These are phyloP conservation scores for Citrullus colocynthis DNA, from an alignment of 306 rosid genomes.

Conservation along the genomic window DNA sequence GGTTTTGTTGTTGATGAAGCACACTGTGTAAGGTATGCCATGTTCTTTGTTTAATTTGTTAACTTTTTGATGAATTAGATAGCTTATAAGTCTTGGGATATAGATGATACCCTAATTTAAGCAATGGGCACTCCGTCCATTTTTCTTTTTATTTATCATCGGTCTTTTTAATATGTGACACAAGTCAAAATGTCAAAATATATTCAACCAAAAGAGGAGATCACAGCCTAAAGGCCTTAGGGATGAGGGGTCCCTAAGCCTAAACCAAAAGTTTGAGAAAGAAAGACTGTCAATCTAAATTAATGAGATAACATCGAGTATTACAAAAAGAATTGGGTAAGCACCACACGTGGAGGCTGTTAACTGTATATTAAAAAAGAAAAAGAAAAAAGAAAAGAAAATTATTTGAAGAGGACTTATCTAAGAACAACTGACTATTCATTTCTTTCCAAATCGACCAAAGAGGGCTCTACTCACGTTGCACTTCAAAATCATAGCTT, in stretches of 20 bases:
- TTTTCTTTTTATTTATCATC: not conserved
- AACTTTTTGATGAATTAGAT: not conserved
- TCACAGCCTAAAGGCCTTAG: not conserved
- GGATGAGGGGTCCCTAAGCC: not conserved
- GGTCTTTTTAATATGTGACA: not conserved
- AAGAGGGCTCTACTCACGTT: not conserved
- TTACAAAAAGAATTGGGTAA: not conserved
- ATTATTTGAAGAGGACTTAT: not conserved
- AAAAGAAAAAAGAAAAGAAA: too few species aligned
- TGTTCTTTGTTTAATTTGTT: slow-evolving; percentile 15
- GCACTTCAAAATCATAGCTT: not conserved
- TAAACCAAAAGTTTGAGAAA: not conserved
- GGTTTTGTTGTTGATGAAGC: slow-evolving; percentile 94
- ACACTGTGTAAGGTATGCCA: slow-evolving; percentile 81
- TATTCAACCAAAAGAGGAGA: not conserved
- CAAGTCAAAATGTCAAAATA: not conserved
- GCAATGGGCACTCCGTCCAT: not conserved
- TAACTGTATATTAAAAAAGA: not conserved
- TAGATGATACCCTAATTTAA: not conserved
- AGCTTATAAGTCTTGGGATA: not conserved
- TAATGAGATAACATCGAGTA: not conserved
- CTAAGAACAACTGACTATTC: not conserved
- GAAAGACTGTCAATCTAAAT: not conserved
- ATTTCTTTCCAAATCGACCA: too few species aligned
- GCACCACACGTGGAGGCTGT: not conserved